Evolutionary conservation across 176 grass and related monocot genomes (phyloP), one percentile per base, ranked within the genome.

Genomic region (Carex myosuroides): DNA sequence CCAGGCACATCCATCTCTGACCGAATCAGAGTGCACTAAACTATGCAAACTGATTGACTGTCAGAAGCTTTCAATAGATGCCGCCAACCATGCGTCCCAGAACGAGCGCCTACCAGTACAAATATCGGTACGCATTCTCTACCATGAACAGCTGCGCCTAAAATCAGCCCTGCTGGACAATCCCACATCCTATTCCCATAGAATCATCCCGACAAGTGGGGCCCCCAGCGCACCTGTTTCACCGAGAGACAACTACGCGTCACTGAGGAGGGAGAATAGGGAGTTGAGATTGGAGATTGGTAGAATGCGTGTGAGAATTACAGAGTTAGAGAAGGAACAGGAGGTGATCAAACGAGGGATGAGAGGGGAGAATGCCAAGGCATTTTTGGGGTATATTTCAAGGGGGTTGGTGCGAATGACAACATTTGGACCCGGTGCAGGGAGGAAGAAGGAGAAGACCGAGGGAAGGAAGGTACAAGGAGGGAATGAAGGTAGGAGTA

Each of bases 241-340:
- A 4, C 91, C 94, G 12, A 85, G 86, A 0, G 94, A 97, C 86
- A 97, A 91, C 87, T 97, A 97, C 54, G 94, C 94, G 8, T 97
- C 89, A 70, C 65, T 97, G 85, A 73, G 94, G 85, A 86, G 92
- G 82, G 94, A 97, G 79, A 97, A 97, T 87, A 86, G 90, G 58
- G 92, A 97, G 88, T 84, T 97, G 75, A 94, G 91, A 86, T 87
- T 97, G 32, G 94, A 97, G 88, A 66, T 97, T 3, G 89, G 89
- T 81, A 81, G 94, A 84, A 94, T 97, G 94, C 86, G 90, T 16
- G 88, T 90, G 78, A 87, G 94, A 37, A 85, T 97, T 30, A 97
- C 86, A 26, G 92, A 92, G 83, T 92, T 92, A 56, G 94, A 97
- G 88, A 80, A 92, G 73, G 92, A 89, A 68, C 94, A 97, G 39